Conservation (phyloP, 169 alveolate species). For the Plasmodium fragile region DNA sequence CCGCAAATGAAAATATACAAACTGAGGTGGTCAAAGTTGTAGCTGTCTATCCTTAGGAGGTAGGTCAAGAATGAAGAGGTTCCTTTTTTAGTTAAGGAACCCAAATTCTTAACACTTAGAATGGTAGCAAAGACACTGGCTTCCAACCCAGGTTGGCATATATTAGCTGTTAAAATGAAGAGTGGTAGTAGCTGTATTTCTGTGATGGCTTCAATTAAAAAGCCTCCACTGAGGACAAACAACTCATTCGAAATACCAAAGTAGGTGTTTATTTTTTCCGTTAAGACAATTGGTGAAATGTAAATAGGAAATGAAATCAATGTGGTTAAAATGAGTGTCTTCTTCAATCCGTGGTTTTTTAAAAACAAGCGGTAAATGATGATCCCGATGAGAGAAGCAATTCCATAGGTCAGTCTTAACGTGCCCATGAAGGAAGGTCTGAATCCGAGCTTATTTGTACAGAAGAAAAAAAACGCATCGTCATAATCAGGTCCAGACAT, state of each 20-base stretch:
- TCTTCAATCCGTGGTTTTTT: conserved; percentile 89
- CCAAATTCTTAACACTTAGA: conserved; percentile 94
- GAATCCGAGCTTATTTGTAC: conserved; percentile 93
- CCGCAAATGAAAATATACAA: conserved; percentile 91
- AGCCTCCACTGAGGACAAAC: conserved; percentile 93
- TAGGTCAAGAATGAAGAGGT: conserved; percentile 93
- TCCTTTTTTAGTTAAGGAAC: conserved; percentile 91
- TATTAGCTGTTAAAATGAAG: conserved; percentile 93
- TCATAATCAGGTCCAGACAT: conserved; percentile 93
- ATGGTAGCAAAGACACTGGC: conserved; percentile 96
- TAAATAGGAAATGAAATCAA: conserved; percentile 88
- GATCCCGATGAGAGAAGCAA: conserved; percentile 94
- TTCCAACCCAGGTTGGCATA: conserved; percentile 97
- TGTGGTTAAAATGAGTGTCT: conserved; percentile 91
- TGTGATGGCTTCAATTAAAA: conserved; percentile 93
- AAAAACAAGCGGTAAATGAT: conserved; percentile 89
- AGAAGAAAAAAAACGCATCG: conserved; percentile 95
- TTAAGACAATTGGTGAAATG: conserved; percentile 88
- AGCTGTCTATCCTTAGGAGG: conserved; percentile 91
- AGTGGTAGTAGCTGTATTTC: conserved; percentile 95
- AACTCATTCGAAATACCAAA: conserved; percentile 92
- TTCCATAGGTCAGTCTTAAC: conserved; percentile 93
- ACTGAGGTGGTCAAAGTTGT: conserved; percentile 91
- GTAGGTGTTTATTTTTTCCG: conserved; percentile 88
- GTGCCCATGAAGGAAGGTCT: conserved; percentile 95